These are phyloP conservation scores for Phyllosticta citrichinensis DNA, from an alignment of 2,329 filamentous ascomycete genomes.

Conservation along the genomic window DNA sequence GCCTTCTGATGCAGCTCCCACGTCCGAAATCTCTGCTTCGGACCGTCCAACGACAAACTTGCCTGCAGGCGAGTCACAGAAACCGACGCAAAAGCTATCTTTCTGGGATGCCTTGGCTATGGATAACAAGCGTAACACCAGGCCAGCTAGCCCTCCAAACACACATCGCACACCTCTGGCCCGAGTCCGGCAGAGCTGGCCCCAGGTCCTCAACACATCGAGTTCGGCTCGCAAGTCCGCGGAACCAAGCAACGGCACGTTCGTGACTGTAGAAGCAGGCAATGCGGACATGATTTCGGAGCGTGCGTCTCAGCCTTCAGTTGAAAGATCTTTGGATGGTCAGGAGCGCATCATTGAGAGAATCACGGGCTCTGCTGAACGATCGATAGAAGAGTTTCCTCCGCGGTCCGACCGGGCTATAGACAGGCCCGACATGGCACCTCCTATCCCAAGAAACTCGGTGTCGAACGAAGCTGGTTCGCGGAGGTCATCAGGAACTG, in stretches of 20 bases:
- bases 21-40: not conserved
- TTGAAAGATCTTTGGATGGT: not conserved
- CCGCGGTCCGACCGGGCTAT: not conserved
- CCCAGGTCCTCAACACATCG: slow-evolving; percentile 7
- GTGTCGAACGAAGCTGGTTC: slow-evolving; percentile 7
- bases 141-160: slow-evolving; percentile 2
- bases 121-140: slow-evolving; percentile 2
- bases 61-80: not conserved
- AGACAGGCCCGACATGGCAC: slow-evolving; percentile 9
- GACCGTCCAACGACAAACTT: not conserved
- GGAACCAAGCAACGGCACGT: not conserved
- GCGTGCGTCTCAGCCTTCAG: not conserved
- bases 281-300: not conserved
- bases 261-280: not conserved
- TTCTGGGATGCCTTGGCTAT: slow-evolving; percentile 8
- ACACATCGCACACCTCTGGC: slow-evolving; percentile 9
- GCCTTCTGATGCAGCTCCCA: not conserved
- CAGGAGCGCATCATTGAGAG: not conserved
- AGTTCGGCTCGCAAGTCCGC: not conserved
- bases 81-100: not conserved
- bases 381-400: not conserved
- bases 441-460: slow-evolving; percentile 5
- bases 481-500: slow-evolving; percentile 6
- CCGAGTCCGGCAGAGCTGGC: slow-evolving; percentile 6
- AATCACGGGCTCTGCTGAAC: not conserved